Conservation (phyloP, 108 stramenopile genomes). For the Cyclotella atomus region DNA sequence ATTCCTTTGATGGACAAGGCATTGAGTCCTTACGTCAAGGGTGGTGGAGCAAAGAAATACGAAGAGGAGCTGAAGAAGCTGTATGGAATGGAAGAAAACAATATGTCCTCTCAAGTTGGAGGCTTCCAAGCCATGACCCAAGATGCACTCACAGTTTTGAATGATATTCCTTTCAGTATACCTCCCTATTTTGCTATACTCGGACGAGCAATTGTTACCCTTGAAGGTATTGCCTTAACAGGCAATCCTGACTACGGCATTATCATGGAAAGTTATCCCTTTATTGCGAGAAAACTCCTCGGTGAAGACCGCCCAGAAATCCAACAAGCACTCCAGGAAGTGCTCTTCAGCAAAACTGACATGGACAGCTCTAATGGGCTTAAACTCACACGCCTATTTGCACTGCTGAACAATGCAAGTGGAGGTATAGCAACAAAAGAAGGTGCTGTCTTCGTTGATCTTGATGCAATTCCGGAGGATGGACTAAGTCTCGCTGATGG, state of each 20-base stretch:
- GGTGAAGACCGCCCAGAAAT: constrained; percentile 78
- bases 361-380: constrained; percentile 54
- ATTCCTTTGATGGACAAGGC: constrained; percentile 94
- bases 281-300: constrained; percentile 88
- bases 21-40: constrained; percentile 88
- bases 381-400: constrained; percentile 75
- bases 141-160: constrained; percentile 89
- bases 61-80: constrained; percentile 79
- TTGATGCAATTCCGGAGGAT: constrained; percentile 84
- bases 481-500: constrained; percentile 72
- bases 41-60: constrained; percentile 91
- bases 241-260: constrained; percentile 88
- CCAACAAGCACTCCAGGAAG: constrained; percentile 84
- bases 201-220: constrained; percentile 86
- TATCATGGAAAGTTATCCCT: constrained; percentile 90
- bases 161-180: constrained; percentile 89
- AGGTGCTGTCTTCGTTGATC: constrained; percentile 85
- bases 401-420: constrained; percentile 85
- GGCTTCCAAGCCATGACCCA: constrained; percentile 80
- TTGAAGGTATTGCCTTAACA: constrained; percentile 89
- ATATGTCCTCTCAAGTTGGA: constrained; percentile 69
- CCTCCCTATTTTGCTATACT: constrained; percentile 76
- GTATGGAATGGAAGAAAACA: constrained; percentile 86
- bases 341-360: constrained; percentile 69
- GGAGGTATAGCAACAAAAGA: constrained; percentile 70